These are phyloP conservation scores for Cryptosporidium muris DNA, from an alignment of 169 alveolate species.

Conservation along the genomic window DNA sequence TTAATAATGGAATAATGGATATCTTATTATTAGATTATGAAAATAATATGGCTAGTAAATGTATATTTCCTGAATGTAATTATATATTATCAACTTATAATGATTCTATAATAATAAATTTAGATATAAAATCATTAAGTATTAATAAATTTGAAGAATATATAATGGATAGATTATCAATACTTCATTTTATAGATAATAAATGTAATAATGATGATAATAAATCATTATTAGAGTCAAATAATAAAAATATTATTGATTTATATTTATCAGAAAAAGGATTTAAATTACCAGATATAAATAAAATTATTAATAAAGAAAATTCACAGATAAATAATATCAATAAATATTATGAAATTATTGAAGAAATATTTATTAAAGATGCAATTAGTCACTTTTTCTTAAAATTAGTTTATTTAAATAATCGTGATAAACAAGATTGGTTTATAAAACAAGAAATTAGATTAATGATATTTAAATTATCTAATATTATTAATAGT, in stretches of 20 bases:
- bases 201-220: slow-evolving; percentile 31
- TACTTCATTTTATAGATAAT: slow-evolving; percentile 26
- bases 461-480: slow-evolving; percentile 78
- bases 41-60: slow-evolving; percentile 3
- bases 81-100: slow-evolving; percentile 61
- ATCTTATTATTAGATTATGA: slow-evolving; percentile 46
- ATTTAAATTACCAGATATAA: slow-evolving; percentile 29
- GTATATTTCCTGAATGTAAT: slow-evolving; percentile 46
- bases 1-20: too few species aligned
- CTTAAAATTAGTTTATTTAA: slow-evolving; percentile 74
- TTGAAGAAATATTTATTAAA: slow-evolving; percentile 28
- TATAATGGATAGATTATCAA: slow-evolving; percentile 44
- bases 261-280: slow-evolving; percentile 45
- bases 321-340: slow-evolving; percentile 15
- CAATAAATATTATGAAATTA: too few species aligned
- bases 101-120: slow-evolving; percentile 3
- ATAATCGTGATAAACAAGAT: slow-evolving; percentile 82
- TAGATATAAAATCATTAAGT: slow-evolving; percentile 50
- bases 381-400: slow-evolving; percentile 57
- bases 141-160: slow-evolving; percentile 54
- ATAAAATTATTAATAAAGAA: slow-evolving; percentile 16
- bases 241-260: slow-evolving; percentile 30
- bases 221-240: slow-evolving; percentile 27
- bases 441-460: slow-evolving; percentile 84
- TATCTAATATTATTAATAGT: slow-evolving; percentile 66